Conservation (phyloP, 2,329 filamentous ascomycete genomes). For the Botrytis medusae region DNA sequence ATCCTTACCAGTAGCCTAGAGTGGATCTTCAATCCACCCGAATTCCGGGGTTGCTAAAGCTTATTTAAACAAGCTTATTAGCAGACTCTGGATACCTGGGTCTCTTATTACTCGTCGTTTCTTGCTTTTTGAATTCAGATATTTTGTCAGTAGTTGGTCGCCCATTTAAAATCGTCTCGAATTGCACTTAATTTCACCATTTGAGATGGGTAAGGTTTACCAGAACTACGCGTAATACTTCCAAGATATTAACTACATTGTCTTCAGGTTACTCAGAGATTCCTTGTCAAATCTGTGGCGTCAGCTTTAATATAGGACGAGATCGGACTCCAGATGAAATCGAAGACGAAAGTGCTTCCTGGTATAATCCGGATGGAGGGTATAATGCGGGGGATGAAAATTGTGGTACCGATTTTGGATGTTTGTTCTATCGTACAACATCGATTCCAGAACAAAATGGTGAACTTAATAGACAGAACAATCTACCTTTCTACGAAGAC, state of each 20-base stretch:
- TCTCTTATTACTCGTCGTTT: neutral
- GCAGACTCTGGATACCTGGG: neutral
- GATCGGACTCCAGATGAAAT: neutral
- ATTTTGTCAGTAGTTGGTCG: neutral
- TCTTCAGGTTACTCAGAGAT: neutral
- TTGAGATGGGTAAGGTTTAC: neutral
- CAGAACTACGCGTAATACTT: neutral
- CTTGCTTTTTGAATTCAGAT: neutral
- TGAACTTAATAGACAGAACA: neutral
- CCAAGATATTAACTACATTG: neutral
- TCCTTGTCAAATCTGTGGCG: neutral
- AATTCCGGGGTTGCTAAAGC: neutral
- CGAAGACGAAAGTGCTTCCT: neutral
- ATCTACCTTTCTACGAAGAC: neutral
- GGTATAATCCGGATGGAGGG: neutral
- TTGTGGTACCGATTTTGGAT: neutral
- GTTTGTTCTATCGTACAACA: neutral
- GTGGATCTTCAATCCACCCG: neutral
- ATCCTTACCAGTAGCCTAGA: neutral
- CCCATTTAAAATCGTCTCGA: neutral
- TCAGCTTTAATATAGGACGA: neutral
- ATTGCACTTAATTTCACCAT: neutral
- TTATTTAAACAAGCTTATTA: neutral
- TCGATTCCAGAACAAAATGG: neutral
- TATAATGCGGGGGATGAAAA: neutral